Evolutionary conservation across 106 monocot genomes (phyloP).

Genomic region (Dactylorhiza incarnata): DNA sequence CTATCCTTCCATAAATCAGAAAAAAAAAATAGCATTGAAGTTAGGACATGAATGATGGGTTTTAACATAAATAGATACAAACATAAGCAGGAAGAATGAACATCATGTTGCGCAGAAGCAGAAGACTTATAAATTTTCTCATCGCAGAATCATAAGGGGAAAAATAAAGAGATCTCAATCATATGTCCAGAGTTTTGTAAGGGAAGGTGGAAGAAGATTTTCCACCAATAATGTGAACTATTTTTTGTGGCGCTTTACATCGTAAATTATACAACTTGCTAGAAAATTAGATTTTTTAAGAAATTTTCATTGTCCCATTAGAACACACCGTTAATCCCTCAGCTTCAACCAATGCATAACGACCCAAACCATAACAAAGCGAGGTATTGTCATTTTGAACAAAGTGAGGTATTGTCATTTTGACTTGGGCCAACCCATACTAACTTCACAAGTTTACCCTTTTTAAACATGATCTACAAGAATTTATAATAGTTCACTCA

Average conservation of each 20-base stretch:
- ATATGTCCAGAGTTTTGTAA: background rate
- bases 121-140: background rate
- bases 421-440: too few species aligned
- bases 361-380: too few species aligned
- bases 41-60: constrained; percentile 2
- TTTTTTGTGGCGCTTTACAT: background rate
- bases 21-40: constrained; percentile 8
- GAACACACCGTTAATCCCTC: background rate
- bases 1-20: constrained; percentile 34
- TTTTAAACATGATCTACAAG: too few species aligned
- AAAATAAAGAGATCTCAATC: background rate
- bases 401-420: too few species aligned
- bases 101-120: background rate
- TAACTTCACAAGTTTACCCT: too few species aligned
- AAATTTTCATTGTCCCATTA: background rate
- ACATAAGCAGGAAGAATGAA: background rate
- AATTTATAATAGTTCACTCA: too few species aligned
- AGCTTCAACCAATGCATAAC: background rate
- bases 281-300: background rate
- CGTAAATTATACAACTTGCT: background rate
- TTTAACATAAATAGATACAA: background rate
- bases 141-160: background rate
- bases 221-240: background rate
- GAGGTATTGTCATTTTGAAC: too few species aligned
- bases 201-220: background rate